Percentiles rank a stretch among this genome's conserved stretches.
phyloP scores from a whole-genome alignment of 2,329 filamentous ascomycete genomes.

The Monosporascus ibericus region DNA sequence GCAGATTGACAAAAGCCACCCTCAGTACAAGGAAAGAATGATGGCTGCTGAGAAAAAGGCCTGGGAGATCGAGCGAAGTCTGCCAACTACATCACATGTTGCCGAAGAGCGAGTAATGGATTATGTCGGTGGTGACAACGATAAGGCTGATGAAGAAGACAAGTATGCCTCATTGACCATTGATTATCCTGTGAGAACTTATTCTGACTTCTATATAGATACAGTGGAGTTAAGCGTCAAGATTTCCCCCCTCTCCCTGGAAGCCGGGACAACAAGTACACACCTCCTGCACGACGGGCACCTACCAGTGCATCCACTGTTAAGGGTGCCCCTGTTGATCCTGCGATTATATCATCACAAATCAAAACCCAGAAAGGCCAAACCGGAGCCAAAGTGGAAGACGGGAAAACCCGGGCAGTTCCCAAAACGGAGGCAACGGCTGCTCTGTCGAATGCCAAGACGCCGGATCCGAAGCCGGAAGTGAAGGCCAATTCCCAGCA shows the following conservation, averaged over 20 bases:
- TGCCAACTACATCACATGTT: conserved; percentile 71
- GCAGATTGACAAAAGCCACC: conserved; percentile 75
- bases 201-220: conserved; percentile 42
- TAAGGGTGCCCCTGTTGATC: conserved; percentile 72
- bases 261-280: conserved; percentile 66
- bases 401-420: conserved; percentile 22
- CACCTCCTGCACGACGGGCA: conserved; percentile 79
- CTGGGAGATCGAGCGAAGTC: conserved; percentile 78
- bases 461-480: conserved; percentile 27
- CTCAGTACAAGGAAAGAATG: conserved; percentile 70
- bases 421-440: conserved; percentile 18
- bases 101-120: conserved; percentile 82
- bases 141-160: conserved; percentile 82
- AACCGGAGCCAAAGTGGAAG: conserved; percentile 29
- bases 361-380: conserved; percentile 47
- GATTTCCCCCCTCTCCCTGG: conserved; percentile 61
- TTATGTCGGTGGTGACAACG: conserved; percentile 55
- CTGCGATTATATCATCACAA: conserved; percentile 86
- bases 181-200: background rate
- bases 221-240: conserved; percentile 82
- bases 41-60: conserved; percentile 78
- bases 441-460: conserved; percentile 21
- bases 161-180: conserved; percentile 51
- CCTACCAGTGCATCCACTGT: conserved; percentile 69
- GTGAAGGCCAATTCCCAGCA: conserved; percentile 22